Evolutionary conservation across 2,329 filamentous ascomycete species (phyloP).

Genomic region (Fusarium sp.): DNA sequence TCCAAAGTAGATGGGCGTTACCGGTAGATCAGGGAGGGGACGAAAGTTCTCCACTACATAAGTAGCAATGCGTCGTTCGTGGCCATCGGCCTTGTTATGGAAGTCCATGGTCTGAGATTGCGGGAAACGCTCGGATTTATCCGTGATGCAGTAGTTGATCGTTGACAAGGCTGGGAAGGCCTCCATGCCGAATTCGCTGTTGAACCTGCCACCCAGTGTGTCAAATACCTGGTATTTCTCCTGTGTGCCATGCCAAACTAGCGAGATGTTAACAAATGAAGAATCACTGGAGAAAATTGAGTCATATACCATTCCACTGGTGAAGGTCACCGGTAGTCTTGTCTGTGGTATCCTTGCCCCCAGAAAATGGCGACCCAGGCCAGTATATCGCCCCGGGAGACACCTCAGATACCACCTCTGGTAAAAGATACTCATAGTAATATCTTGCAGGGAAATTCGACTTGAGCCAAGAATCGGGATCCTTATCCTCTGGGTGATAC

Average conservation of each 20-base stretch:
- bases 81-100: conserved; percentile 10
- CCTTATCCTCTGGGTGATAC: neutral
- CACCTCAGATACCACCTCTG: neutral
- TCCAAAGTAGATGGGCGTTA: neutral
- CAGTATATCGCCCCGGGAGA: neutral
- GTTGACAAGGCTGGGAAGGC: conserved; percentile 10
- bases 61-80: conserved; percentile 10
- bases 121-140: neutral
- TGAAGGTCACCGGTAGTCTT: conserved; percentile 10
- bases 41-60: conserved; percentile 7
- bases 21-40: conserved; percentile 6
- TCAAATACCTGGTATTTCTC: conserved; percentile 18
- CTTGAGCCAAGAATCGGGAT: conserved; percentile 11
- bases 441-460: conserved; percentile 7
- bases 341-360: neutral
- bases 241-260: conserved; percentile 13
- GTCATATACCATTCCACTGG: neutral
- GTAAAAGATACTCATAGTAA: conserved; percentile 6
- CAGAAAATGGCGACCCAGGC: conserved; percentile 4
- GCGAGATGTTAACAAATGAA: neutral
- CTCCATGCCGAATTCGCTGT: conserved; percentile 16
- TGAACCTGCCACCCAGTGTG: conserved; percentile 7
- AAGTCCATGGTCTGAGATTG: conserved; percentile 17
- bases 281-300: neutral
- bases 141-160: neutral